Percentiles rank a stretch among this genome's conserved stretches.
Evolutionary conservation across 1,139 yeast genomes (phyloP).

Genomic region (Yamadazyma atmosphaerica): DNA sequence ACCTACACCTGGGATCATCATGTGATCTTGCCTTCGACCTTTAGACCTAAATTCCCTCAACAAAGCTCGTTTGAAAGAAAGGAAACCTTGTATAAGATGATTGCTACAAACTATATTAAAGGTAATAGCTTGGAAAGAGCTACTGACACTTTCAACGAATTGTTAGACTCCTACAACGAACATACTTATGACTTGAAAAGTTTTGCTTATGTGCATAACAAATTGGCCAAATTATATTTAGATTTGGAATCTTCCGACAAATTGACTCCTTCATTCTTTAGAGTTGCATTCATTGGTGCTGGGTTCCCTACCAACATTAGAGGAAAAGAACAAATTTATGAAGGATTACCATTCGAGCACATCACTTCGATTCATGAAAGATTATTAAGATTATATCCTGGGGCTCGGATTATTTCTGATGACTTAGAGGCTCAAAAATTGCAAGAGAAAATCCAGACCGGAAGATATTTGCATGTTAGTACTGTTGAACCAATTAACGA

Average conservation of each 20-base stretch:
- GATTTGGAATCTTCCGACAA: conserved; percentile 73
- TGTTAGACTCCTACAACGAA: conserved; percentile 71
- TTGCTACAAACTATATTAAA: conserved; percentile 68
- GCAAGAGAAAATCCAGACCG: conserved; percentile 55
- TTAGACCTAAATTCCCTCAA: conserved; percentile 71
- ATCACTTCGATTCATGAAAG: conserved; percentile 82
- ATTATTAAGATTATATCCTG: conserved; percentile 73
- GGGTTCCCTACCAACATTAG: conserved; percentile 82
- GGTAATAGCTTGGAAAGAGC: conserved; percentile 81
- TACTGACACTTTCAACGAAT: conserved; percentile 72
- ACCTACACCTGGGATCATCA: conserved; percentile 78
- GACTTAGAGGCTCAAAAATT: conserved; percentile 62
- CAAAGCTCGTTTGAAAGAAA: conserved; percentile 83
- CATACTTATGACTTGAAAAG: conserved; percentile 77
- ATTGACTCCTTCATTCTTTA: conserved; percentile 74
- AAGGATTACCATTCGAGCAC: conserved; percentile 87
- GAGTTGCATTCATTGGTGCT: conserved; percentile 77
- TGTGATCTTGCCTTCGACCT: conserved; percentile 53
- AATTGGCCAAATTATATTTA: conserved; percentile 66
- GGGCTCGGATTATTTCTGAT: conserved; percentile 70
- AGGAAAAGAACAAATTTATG: conserved; percentile 77
- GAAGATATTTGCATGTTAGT: conserved; percentile 71
- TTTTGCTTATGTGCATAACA: conserved; percentile 69
- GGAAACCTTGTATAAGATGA: conserved; percentile 67
- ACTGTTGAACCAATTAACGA: conserved; percentile 71